Percentiles rank a stretch among this genome's conserved stretches.
These are phyloP conservation scores for sorghum (Sorghum bicolor) DNA, from an alignment of 176 grass and related monocot species.

Conservation along the genomic window Sorghum_bicolor_NCBIv3 NC_012871.2:60129001-60129500, in stretches of 20 bases:
- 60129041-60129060: no score
- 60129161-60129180: not conserved
- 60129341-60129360: no score
- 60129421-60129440: constrained; percentile 30
- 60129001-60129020: not conserved
- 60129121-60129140: not conserved
- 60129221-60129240: not conserved
- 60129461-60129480: constrained; percentile 25
- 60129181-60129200: not conserved
- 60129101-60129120: not conserved
- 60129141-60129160: not conserved
- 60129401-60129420: not conserved
- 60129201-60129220: not conserved
- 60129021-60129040: not conserved
- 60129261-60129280: not conserved
- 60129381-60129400: not conserved
- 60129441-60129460: constrained; percentile 21
- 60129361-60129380: not conserved
- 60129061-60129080: not conserved
- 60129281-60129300: not conserved
- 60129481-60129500: not conserved
- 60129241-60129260: no score
- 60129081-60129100: not conserved
- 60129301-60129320: not conserved
- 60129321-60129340: not conserved